Conservation (phyloP, 2,329 filamentous ascomycete species). For the Ceratocystis huliohia region DNA sequence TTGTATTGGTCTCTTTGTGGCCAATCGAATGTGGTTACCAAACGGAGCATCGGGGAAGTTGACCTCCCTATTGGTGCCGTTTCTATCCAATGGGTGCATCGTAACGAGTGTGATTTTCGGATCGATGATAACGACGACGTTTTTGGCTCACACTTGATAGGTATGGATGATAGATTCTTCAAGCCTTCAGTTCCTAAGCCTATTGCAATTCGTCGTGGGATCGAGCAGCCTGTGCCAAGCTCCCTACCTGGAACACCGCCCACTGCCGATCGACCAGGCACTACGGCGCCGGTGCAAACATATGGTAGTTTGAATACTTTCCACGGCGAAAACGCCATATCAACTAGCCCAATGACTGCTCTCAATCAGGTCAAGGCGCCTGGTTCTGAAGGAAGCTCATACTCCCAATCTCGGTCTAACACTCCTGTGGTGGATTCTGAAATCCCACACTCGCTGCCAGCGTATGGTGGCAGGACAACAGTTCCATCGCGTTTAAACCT, state of each 20-base stretch:
- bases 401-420: conserved; percentile 33
- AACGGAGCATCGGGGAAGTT: conserved; percentile 69
- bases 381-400: conserved; percentile 51
- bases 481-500: conserved; percentile 15
- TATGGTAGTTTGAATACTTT: conserved; percentile 88
- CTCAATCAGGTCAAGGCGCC: conserved; percentile 54
- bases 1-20: conserved; percentile 59
- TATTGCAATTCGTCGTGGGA: conserved; percentile 23
- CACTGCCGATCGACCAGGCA: not conserved
- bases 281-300: conserved; percentile 40
- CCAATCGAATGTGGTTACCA: conserved; percentile 51
- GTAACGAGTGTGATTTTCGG: conserved; percentile 78
- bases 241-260: conserved; percentile 9
- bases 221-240: conserved; percentile 13
- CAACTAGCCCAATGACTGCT: conserved; percentile 76
- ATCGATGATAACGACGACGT: conserved; percentile 85
- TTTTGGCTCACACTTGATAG: conserved; percentile 86
- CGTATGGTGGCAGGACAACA: conserved; percentile 22
- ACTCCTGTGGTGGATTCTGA: conserved; percentile 32
- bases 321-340: conserved; percentile 62
- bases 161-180: conserved; percentile 77
- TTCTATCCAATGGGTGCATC: conserved; percentile 68
- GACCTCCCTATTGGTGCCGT: conserved; percentile 79
- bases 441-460: conserved; percentile 42
- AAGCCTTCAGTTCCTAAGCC: conserved; percentile 59